Evolutionary conservation across 2,329 filamentous ascomycete genomes (phyloP).

Genomic region (Sclerotinia trifoliorum): DNA sequence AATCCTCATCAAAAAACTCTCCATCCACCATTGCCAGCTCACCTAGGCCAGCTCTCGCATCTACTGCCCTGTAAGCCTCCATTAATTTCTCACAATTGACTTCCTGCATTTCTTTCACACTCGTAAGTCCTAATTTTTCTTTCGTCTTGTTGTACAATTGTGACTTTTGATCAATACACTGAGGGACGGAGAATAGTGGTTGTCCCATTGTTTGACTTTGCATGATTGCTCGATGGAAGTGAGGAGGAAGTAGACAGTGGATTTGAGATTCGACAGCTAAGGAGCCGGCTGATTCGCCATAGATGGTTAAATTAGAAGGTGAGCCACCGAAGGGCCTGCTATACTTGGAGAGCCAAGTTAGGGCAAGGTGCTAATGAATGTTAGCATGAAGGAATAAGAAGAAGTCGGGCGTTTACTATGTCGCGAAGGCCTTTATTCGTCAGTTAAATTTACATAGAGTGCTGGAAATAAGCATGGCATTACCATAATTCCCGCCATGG

Average conservation of each 20-base stretch:
- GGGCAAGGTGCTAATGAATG: constrained; percentile 46
- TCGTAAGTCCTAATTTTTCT: background rate
- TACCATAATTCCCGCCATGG: background rate
- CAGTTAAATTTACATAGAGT: background rate
- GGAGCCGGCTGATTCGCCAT: constrained; percentile 57
- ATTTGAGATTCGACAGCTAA: constrained; percentile 16
- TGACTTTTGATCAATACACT: constrained; percentile 11
- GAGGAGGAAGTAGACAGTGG: constrained; percentile 18
- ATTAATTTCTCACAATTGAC: background rate
- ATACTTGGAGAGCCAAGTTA: constrained; percentile 58
- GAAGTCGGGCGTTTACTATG: background rate
- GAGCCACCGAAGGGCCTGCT: constrained; percentile 58
- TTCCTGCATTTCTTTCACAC: constrained; percentile 14
- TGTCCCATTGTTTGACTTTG: constrained; percentile 24
- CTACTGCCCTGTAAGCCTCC: background rate
- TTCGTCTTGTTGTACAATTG: constrained; percentile 15
- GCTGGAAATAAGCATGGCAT: background rate
- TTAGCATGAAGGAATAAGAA: background rate
- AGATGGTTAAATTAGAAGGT: constrained; percentile 50
- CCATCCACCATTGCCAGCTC: background rate
- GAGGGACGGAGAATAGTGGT: constrained; percentile 11
- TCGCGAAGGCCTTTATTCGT: background rate
- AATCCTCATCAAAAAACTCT: background rate
- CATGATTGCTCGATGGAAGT: constrained; percentile 21
- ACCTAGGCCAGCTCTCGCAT: background rate